Conservation (phyloP, 2,329 filamentous ascomycete genomes). For the Elsinoe ampelina region DNA sequence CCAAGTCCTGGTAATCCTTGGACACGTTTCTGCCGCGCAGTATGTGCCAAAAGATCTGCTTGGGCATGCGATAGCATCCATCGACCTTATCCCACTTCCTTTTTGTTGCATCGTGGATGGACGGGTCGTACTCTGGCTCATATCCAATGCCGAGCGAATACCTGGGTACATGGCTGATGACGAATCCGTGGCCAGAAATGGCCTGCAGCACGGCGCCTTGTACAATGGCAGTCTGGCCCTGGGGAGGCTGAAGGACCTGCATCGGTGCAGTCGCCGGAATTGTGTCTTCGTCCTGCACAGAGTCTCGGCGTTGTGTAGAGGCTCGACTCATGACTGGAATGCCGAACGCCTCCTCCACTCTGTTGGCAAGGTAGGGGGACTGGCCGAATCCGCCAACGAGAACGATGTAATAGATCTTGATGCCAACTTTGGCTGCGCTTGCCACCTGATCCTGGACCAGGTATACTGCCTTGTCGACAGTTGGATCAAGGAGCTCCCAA, state of each 20-base stretch:
- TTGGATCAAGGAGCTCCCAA: slow-evolving; percentile 51
- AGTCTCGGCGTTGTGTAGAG: neutral
- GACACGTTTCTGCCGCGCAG: neutral
- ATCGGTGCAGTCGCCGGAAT: neutral
- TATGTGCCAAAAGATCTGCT: neutral
- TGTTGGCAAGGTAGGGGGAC: neutral
- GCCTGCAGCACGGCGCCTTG: neutral
- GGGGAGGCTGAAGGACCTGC: neutral
- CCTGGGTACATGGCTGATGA: neutral
- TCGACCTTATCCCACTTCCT: neutral
- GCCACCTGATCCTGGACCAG: slow-evolving; percentile 37
- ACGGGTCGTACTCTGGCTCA: neutral
- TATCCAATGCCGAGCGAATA: neutral
- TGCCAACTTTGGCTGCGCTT: slow-evolving; percentile 28
- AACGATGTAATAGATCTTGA: neutral
- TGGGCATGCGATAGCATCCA: neutral
- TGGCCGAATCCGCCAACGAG: neutral
- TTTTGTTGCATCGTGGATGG: neutral
- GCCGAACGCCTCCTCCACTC: neutral
- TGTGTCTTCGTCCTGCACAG: neutral
- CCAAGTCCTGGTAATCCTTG: neutral
- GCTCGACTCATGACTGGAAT: neutral
- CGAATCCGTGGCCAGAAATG: neutral
- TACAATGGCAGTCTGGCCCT: neutral
- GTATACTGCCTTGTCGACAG: slow-evolving; percentile 46